Conservation (phyloP, 257 asterid species). For the Gynochthodes officinalis region DNA sequence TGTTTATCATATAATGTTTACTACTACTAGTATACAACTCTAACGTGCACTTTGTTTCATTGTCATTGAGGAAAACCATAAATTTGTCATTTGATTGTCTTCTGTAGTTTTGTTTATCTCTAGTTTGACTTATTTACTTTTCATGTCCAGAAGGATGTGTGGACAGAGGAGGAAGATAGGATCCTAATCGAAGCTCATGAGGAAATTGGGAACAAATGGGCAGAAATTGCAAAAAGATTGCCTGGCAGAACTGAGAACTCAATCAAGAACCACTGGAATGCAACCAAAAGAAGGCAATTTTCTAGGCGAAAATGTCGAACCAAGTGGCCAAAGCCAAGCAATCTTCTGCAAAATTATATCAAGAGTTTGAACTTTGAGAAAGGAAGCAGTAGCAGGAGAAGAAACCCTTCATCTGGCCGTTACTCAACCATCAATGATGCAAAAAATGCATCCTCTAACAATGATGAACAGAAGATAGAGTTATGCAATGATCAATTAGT, state of each 20-base stretch:
- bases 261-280: slow-evolving; percentile 94
- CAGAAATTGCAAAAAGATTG: slow-evolving; percentile 71
- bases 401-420: neutral
- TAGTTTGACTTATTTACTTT: neutral
- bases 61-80: no score
- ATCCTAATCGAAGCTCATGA: slow-evolving; percentile 64
- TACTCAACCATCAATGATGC: neutral
- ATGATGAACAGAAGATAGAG: neutral
- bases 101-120: neutral
- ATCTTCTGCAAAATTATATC: slow-evolving; percentile 76
- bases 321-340: slow-evolving; percentile 75
- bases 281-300: slow-evolving; percentile 80
- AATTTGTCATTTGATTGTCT: neutral
- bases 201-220: slow-evolving; percentile 84
- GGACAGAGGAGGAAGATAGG: slow-evolving; percentile 87
- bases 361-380: slow-evolving; percentile 53
- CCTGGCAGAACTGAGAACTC: slow-evolving; percentile 80
- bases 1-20: no score
- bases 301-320: slow-evolving; percentile 68
- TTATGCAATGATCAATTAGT: neutral
- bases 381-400: slow-evolving; percentile 11
- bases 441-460: neutral
- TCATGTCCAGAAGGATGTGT: slow-evolving; percentile 57
- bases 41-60: no score
- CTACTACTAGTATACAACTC: no score